These are phyloP conservation scores for Pseudonectria buxi DNA, from an alignment of 2,329 filamentous ascomycete species.

Conservation along the genomic window DNA sequence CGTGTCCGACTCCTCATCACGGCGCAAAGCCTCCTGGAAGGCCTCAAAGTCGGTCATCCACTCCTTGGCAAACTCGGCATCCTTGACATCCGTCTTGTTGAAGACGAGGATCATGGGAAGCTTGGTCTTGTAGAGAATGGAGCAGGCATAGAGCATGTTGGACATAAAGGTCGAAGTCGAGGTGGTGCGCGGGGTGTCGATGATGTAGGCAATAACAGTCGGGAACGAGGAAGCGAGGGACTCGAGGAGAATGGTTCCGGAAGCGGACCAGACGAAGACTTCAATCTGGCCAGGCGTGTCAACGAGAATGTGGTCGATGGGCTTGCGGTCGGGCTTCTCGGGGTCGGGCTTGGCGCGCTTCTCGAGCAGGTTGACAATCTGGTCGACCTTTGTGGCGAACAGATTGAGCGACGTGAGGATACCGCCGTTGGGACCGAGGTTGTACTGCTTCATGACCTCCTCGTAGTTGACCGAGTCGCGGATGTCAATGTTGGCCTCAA, in stretches of 20 bases:
- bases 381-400: conserved; percentile 96
- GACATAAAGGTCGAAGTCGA: conserved; percentile 98
- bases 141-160: conserved; percentile 99
- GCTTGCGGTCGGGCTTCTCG: conserved; percentile 51
- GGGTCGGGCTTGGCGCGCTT: conserved; percentile 68
- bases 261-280: conserved; percentile 97
- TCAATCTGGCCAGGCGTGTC: conserved; percentile 98
- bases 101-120: conserved; percentile 98
- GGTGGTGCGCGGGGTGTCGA: conserved; percentile 88
- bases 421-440: conserved; percentile 91
- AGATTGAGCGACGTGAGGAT: conserved; percentile 94
- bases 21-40: conserved; percentile 78
- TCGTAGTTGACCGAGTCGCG: conserved; percentile 99
- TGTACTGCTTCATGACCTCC: conserved; percentile 99
- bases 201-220: conserved; percentile 94
- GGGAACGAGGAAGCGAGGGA: conserved; percentile 90
- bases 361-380: conserved; percentile 82
- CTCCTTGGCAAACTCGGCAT: conserved; percentile 85
- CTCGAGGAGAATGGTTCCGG: conserved; percentile 87
- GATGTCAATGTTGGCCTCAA: conserved; percentile 97
- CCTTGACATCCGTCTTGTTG: conserved; percentile 96
- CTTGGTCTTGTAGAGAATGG: conserved; percentile 97
- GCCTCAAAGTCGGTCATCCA: conserved; percentile 99
- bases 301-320: conserved; percentile 77
- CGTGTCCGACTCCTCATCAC: conserved; percentile 71